Percentiles rank a stretch among this genome's conserved stretches.
These are phyloP conservation scores for Cicer cuneatum DNA, from an alignment of 306 rosid genomes.

Conservation along the genomic window DNA sequence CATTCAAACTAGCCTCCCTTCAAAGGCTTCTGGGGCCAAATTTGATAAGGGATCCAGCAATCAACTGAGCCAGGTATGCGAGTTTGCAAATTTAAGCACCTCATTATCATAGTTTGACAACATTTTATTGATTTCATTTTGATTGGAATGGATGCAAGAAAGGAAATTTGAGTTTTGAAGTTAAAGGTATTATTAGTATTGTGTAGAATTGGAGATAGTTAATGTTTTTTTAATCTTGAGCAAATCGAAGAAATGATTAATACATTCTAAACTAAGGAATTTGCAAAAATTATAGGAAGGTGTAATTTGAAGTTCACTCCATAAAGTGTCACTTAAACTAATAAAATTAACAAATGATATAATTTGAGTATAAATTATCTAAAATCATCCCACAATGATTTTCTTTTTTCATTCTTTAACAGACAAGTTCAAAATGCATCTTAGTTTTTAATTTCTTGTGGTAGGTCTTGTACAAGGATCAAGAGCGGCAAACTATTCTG, in stretches of 20 bases:
- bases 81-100: slow-evolving; percentile 13
- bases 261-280: too few species aligned
- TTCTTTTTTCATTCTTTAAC: not conserved
- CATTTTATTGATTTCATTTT: too few species aligned
- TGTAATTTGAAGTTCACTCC: not conserved
- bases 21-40: slow-evolving; percentile 38
- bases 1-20: slow-evolving; percentile 28
- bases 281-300: too few species aligned
- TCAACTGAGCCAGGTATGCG: slow-evolving; percentile 61
- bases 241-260: too few species aligned
- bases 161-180: too few species aligned
- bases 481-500: slow-evolving; percentile 58
- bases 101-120: not conserved
- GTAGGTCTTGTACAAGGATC: slow-evolving; percentile 54
- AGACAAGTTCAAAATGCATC: slow-evolving; percentile 7
- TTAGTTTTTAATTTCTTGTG: slow-evolving; percentile 33
- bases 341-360: not conserved
- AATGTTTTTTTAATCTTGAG: too few species aligned
- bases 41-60: slow-evolving; percentile 51
- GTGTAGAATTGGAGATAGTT: too few species aligned
- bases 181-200: too few species aligned
- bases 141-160: too few species aligned
- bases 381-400: too few species aligned
- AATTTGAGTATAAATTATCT: not conserved
- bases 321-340: not conserved